Percentiles rank a stretch among this genome's conserved stretches.
Conservation (phyloP, 1,284 basidiomycete species). For the Rhizopogon hawkerae region DNA sequence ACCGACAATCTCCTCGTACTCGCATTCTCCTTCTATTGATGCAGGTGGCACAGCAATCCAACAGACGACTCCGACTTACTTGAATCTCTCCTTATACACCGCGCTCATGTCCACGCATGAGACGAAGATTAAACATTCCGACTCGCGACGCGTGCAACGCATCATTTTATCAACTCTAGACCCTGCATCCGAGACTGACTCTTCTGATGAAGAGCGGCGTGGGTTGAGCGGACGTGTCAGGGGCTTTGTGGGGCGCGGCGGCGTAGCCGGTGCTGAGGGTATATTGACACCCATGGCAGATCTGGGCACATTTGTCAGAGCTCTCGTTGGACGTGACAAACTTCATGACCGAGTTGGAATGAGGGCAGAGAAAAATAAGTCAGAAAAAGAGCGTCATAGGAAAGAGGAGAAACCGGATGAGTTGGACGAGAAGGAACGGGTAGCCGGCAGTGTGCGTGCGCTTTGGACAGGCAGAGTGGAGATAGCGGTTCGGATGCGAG, state of each 20-base stretch:
- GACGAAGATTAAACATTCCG: constrained; percentile 40
- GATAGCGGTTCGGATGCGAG: constrained; percentile 23
- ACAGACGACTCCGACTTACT: constrained; percentile 15
- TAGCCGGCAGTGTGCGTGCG: constrained; percentile 28
- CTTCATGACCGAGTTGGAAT: constrained; percentile 22
- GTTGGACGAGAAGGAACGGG: constrained; percentile 27
- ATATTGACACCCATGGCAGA: constrained; percentile 41
- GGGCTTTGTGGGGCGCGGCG: constrained; percentile 32
- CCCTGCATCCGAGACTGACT: constrained; percentile 27
- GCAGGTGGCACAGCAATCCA: constrained; percentile 12
- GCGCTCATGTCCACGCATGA: constrained; percentile 46
- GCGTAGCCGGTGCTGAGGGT: constrained; percentile 19
- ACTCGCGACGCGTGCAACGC: constrained; percentile 54
- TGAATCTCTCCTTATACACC: constrained; percentile 43
- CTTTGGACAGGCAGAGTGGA: constrained; percentile 28
- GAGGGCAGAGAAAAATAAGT: constrained; percentile 19
- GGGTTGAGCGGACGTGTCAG: constrained; percentile 25
- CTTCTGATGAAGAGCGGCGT: constrained; percentile 21
- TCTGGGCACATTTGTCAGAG: constrained; percentile 29
- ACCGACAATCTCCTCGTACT: constrained; percentile 8
- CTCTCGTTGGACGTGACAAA: constrained; percentile 25
- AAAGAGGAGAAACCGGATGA: constrained; percentile 30
- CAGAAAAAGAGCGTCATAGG: constrained; percentile 23
- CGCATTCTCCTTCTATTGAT: constrained; percentile 4
- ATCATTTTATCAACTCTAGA: constrained; percentile 48